Evolutionary conservation across 805 yeast genomes (phyloP), one percentile per base, ranked within the genome.

Genomic region (Metschnikowia drakensbergensis): DNA sequence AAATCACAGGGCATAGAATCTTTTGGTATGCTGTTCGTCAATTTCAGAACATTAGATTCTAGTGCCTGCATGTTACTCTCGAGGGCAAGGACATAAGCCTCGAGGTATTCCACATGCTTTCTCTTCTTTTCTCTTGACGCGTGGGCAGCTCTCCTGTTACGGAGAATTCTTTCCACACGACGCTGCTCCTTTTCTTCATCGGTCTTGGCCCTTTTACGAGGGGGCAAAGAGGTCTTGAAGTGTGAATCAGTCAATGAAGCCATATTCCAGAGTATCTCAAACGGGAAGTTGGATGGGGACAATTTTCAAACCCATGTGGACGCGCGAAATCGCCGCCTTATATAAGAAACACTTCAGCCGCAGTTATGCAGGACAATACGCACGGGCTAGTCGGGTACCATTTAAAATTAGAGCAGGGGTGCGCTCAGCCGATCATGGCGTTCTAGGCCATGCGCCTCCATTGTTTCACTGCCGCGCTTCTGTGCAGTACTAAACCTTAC

Each of bases 111-210:
- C 49, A 94, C 85, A 64, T 92, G 96, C 63, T 83, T 81, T 64
- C 98, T 81, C 79, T 92, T 92, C 80, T 92, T 91, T 64, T 94
- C 99, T 57, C 99, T 81, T 28, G 96, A 88, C 46, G 96, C 96
- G 66, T 92, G 98, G 42, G 99, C 99, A 11, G 98, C 98, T 64
- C 92, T 86, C 62, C 98, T 81, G 69, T 92, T 92, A 65, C 99
- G 80, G 59, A 92, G 75, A 44, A 94, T 91, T 45, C 99, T 77
- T 69, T 94, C 98, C 47, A 91, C 82, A 41, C 97, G 80, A 56
- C 98, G 84, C 71, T 92, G 98, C 68, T 94, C 98, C 72, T 92
- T 94, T 71, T 92, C 98, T 69, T 91, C 97, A 58, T 87, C 81
- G 37, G 99, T 94, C 76, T 87, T 89, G 5, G 99, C 98, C 58